A percentile compares a stretch with the other conserved stretches of the same genome.
Conservation (phyloP, 768 basidiomycete species). For the Megacollybia marginata region DNA sequence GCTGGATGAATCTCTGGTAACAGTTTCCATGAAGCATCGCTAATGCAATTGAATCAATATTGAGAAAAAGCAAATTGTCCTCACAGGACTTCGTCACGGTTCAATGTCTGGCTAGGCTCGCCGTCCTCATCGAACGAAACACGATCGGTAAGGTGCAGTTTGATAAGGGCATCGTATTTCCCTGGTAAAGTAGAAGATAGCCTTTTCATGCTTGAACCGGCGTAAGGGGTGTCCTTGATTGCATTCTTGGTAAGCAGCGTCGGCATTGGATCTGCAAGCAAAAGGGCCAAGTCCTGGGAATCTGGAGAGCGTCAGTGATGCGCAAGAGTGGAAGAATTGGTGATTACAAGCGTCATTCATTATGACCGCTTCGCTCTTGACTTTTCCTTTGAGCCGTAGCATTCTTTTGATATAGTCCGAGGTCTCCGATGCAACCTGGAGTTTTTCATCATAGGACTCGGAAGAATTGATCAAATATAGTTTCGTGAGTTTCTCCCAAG, state of each 20-base stretch:
- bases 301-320: slow-evolving; percentile 13
- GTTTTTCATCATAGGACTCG: slow-evolving; percentile 37
- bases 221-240: slow-evolving; percentile 36
- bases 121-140: not conserved
- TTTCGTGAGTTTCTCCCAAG: slow-evolving; percentile 36
- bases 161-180: slow-evolving; percentile 9
- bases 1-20: slow-evolving; percentile 16
- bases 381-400: slow-evolving; percentile 5
- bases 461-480: slow-evolving; percentile 25
- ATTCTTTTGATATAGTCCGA: slow-evolving; percentile 22
- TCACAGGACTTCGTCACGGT: slow-evolving; percentile 33
- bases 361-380: slow-evolving; percentile 31
- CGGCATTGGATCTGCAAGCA: slow-evolving; percentile 27
- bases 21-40: slow-evolving; percentile 23
- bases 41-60: slow-evolving; percentile 9
- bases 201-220: slow-evolving; percentile 22
- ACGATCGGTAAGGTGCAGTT: slow-evolving; percentile 8
- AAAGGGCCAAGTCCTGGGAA: slow-evolving; percentile 7
- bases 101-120: slow-evolving; percentile 14
- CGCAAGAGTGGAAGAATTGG: not conserved
- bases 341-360: slow-evolving; percentile 27
- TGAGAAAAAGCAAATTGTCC: slow-evolving; percentile 10
- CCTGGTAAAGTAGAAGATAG: slow-evolving; percentile 15
- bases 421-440: slow-evolving; percentile 28
- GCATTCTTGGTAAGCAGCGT: slow-evolving; percentile 41